These are phyloP conservation scores for Iris pallida DNA, from an alignment of 116 monocot genomes.

Conservation along the genomic window DNA sequence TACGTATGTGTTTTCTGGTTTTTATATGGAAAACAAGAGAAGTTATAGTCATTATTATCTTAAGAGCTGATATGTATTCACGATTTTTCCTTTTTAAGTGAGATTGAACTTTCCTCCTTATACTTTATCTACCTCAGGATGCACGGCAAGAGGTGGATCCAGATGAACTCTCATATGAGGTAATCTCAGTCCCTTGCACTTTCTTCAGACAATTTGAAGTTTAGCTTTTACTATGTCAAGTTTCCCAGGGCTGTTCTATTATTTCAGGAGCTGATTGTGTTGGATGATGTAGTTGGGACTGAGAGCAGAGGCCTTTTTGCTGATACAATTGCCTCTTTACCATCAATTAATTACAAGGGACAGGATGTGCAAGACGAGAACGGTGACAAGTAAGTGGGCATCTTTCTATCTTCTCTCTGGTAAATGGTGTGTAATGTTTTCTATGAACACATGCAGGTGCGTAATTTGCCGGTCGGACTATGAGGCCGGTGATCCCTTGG, in stretches of 20 bases:
- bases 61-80: no score
- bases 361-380: conserved; percentile 45
- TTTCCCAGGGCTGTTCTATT: not conserved
- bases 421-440: not conserved
- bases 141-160: conserved; percentile 84
- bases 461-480: conserved; percentile 92
- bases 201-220: not conserved
- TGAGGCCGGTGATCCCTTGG: conserved; percentile 70
- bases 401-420: not conserved
- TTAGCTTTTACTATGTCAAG: not conserved
- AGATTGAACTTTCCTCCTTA: not conserved
- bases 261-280: conserved; percentile 78
- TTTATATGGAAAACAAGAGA: no score
- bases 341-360: conserved; percentile 70
- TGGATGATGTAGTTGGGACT: conserved; percentile 93
- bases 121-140: conserved; percentile 34
- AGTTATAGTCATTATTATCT: no score
- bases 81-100: no score
- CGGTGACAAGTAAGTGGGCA: conserved; percentile 64
- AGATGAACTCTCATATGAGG: conserved; percentile 87
- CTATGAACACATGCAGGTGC: conserved; percentile 45
- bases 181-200: conserved; percentile 10
- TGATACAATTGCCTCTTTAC: conserved; percentile 80
- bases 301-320: conserved; percentile 86
- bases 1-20: no score